These are phyloP conservation scores for Candida tetrigidarum DNA, from an alignment of 1,139 yeast genomes.

Conservation along the genomic window DNA sequence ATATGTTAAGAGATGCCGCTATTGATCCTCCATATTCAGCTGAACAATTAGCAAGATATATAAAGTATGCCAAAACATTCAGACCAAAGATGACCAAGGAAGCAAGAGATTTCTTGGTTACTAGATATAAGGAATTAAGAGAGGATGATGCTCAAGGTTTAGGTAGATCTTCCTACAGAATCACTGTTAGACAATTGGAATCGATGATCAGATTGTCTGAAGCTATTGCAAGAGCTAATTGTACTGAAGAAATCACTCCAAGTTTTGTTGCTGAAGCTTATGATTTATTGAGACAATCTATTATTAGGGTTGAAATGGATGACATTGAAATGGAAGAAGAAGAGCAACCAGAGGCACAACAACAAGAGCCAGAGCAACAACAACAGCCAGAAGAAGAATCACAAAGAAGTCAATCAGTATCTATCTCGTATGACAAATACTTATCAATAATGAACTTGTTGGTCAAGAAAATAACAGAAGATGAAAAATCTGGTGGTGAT, in stretches of 20 bases:
- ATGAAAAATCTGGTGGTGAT: constrained; percentile 53
- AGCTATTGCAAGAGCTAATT: constrained; percentile 97
- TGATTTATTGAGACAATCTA: constrained; percentile 86
- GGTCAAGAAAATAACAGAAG: constrained; percentile 70
- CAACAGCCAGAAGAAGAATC: constrained; percentile 17
- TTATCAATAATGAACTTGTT: constrained; percentile 81
- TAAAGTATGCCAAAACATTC: constrained; percentile 91
- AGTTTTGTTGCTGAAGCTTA: constrained; percentile 93
- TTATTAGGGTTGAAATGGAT: constrained; percentile 92
- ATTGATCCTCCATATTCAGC: constrained; percentile 89
- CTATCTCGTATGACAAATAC: constrained; percentile 86
- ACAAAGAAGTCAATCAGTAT: constrained; percentile 25
- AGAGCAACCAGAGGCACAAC: constrained; percentile 27
- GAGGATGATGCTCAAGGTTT: constrained; percentile 92
- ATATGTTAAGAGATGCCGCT: constrained; percentile 90
- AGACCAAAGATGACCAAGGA: constrained; percentile 86
- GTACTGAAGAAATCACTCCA: constrained; percentile 88
- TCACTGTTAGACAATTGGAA: constrained; percentile 96
- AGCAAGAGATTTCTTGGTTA: constrained; percentile 79
- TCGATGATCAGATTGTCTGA: constrained; percentile 92
- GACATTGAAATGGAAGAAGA: constrained; percentile 86
- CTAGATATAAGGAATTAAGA: constrained; percentile 84
- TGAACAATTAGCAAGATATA: constrained; percentile 86
- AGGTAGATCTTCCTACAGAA: constrained; percentile 86
- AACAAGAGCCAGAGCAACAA: constrained; percentile 28